Evolutionary conservation across 2,329 filamentous ascomycete species (phyloP), one percentile per base, ranked within the genome.

Genomic region (Xylariaceae sp.): DNA sequence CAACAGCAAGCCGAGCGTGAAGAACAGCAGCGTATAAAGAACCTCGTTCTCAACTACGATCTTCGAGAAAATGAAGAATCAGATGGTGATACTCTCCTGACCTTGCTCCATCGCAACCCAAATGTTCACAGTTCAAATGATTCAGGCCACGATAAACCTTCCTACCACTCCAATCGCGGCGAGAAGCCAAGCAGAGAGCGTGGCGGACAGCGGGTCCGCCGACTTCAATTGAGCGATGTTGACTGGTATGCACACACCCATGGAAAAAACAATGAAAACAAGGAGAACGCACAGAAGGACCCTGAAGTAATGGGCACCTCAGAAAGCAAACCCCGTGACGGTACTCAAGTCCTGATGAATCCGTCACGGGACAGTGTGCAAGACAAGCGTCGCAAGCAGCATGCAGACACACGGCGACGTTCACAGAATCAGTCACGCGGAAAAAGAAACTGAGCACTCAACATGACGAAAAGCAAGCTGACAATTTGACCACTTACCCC

Each of bases 11-110:
- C 90, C 2, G 92, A 97, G 67, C 86, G 87, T 46, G 94, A 96
- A 66, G 95, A 99, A 68, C 92, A 99, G 68, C 90, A 96, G 68
- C 88, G 94, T 55, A 99, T 99, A 81, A 99, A 99, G 75, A 96
- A 90, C 63, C 78, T 99, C 41, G 94, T 99, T 47, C 76, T 99
- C 60, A 97, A 96, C 70, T 95, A 96, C 66, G 94, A 99, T 71
- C 82, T 96, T 65, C 85, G 89, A 45, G 90, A 95, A 63, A 85
- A 76, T 59, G 89, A 95, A 65, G 85, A 90, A 57, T 72, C 77
- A 63, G 88, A 94, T 75, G 86, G 90, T 95, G 80, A 82, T 74
- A 66, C 70, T 61, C 59, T 64, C 66, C 62, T 67, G 60, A 58
- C 61, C 64, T 69, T 75, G 66, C 72, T 71, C 53, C 62, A 61